These are phyloP conservation scores for Trametes villosa DNA, from an alignment of 768 basidiomycete species.

Conservation along the genomic window DNA sequence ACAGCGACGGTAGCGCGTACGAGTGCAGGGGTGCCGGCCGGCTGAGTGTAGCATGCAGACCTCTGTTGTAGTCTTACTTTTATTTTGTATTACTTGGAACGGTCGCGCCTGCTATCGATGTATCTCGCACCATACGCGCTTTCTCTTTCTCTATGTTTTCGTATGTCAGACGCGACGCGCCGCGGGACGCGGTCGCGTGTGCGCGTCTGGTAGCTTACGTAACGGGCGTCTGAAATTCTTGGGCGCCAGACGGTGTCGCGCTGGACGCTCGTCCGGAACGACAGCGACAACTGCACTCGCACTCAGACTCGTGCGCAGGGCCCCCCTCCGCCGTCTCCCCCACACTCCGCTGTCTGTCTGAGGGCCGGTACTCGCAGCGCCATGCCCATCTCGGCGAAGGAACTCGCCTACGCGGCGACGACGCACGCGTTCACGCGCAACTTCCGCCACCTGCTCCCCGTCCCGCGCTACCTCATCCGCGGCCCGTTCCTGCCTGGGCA, in stretches of 20 bases:
- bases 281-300: not conserved
- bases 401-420: constrained; percentile 34
- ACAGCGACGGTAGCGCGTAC: constrained; percentile 4
- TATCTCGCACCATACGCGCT: not conserved
- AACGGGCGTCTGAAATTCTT: constrained; percentile 19
- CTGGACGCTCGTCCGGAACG: constrained; percentile 10
- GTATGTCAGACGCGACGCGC: constrained; percentile 7
- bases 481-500: constrained; percentile 30
- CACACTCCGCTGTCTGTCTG: not conserved
- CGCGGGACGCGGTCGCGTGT: constrained; percentile 21
- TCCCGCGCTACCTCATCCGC: constrained; percentile 56
- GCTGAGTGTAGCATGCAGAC: constrained; percentile 14
- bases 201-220: constrained; percentile 11
- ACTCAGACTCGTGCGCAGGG: not conserved
- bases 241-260: constrained; percentile 17
- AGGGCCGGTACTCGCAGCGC: not conserved
- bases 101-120: constrained; percentile 13
- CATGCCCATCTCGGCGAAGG: constrained; percentile 17
- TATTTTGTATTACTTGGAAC: constrained; percentile 23
- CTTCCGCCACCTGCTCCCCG: constrained; percentile 65
- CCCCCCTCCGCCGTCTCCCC: not conserved
- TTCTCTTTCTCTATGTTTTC: not conserved
- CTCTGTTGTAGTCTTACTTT: constrained; percentile 23
- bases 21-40: constrained; percentile 8
- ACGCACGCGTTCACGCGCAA: constrained; percentile 54